Base-by-base conservation (phyloP, 371 early-diverging fungal species). In the Mortierella sp. region DNA sequence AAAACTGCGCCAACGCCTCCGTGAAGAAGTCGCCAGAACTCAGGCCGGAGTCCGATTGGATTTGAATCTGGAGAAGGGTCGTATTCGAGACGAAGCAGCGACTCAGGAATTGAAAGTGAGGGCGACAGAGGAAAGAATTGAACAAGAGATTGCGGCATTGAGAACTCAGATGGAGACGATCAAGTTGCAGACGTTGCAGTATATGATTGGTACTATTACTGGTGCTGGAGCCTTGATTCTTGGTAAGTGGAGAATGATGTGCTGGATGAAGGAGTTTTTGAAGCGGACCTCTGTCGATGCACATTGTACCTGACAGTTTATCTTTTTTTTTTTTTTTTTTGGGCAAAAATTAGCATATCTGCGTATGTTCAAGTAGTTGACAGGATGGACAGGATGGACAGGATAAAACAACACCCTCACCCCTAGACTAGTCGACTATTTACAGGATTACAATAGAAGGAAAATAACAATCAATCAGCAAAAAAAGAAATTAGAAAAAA, bases 161-260 rank as follows among this genome's bases (percentile, higher is more conserved):
- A 88, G 95, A 47, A 97, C 97, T n/a, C 95, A 95, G 82, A 94
- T 98, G 95, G 98, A 98, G 88, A 93, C 96, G 8, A 96, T 97
- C 82, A 97, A 97, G 84, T 95, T 95, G 73, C 95, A 95, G 80
- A 96, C 96, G 24, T 74, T 96, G 74, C 96, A 96, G 84, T 96
- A 96, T 77, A 94, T 96, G 94, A 91, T 95, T 50, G 93, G 92
- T 92, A 96, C 96, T 24, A 94, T 96, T 60, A 96, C 95, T 54
- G 96, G 95, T 92, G 94, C 95, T 42, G 96, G 95, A 26, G 96
- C 95, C 38, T 89, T 96, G 79, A 94, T 95, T 34, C 89, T 96
- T 31, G 91, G 94, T 94, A 90, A 89, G 78, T 74, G 16, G 16
- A 13, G 50, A 50, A 50, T 3, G 16, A 16, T 13, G 14, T 14